Conservation (phyloP, 805 yeast species). For the Kodamaea lidongshanica region DNA sequence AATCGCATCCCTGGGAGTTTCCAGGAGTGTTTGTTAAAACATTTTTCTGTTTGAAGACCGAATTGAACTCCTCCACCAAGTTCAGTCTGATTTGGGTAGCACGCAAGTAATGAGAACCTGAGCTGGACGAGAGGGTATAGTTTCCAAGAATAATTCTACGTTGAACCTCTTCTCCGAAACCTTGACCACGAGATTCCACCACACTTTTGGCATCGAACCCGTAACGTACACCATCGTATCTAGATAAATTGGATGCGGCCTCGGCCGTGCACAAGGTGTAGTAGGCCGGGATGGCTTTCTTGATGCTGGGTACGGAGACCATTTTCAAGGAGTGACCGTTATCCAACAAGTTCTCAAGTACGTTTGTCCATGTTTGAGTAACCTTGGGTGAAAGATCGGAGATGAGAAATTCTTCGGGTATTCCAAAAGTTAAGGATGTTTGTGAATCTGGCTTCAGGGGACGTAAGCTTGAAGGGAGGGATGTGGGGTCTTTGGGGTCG, state of each 20-base stretch:
- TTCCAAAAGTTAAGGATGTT: conserved; percentile 50
- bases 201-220: conserved; percentile 39
- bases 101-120: conserved; percentile 65
- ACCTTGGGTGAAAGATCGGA: conserved; percentile 47
- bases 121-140: conserved; percentile 73
- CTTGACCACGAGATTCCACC: conserved; percentile 49
- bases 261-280: conserved; percentile 89
- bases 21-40: conserved; percentile 11
- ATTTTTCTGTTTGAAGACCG: conserved; percentile 39
- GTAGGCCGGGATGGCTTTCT: conserved; percentile 67
- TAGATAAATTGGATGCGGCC: conserved; percentile 84
- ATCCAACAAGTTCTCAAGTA: conserved; percentile 39
- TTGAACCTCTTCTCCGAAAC: conserved; percentile 80
- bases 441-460: conserved; percentile 4
- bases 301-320: conserved; percentile 67
- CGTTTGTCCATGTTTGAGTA: conserved; percentile 40
- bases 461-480: conserved; percentile 37
- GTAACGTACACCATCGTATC: conserved; percentile 87
- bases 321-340: conserved; percentile 50
- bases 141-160: conserved; percentile 81
- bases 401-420: conserved; percentile 62
- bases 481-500: conserved; percentile 81
- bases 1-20: conserved; percentile 48
- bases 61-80: conserved; percentile 61
- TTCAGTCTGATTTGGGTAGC: conserved; percentile 64